Base-by-base conservation (phyloP, 805 yeast genomes). In the Candida berthetii region DNA sequence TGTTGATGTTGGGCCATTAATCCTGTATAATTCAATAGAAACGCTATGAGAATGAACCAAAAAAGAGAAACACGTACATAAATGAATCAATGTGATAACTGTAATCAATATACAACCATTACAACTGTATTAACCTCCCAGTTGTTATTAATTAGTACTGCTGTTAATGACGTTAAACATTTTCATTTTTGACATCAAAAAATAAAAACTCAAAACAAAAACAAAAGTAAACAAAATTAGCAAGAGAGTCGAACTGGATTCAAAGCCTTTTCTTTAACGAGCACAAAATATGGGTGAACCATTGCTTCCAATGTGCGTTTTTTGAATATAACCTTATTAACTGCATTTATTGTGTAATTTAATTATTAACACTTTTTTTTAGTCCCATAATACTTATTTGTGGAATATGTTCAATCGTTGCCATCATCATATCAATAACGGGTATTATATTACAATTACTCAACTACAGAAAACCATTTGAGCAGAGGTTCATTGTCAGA, bases 381-480 rank as follows among this genome's bases (percentile, higher is more conserved):
- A 44, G 47, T 7, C 29, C 22, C 24, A 27, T 45, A 3, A 31
- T 45, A 3, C 13, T 24, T 14, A 19, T 42, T 25, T 45, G 43
- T 38, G 48, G 48, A 9, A 5, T 46, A 5, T 17, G 37, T 4
- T 36, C 41, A 31, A 24, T 56, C 7, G 37, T 55, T 10, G 56
- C 82, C 3, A 45, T 71, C 13, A 13, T 59, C 11, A 66, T 74
- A 6, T 71, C 85, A 3, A 18, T 57, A 1, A 44, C 60, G 14
- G 71, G 80, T 3, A 78, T 83, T 1, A 55, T 53, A 22, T 50
- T 67, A 43, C 95, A 85, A 35, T 61, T 80, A 17, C 56, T 58
- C 35, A 89, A 90, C 63, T 93, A 93, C 62, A 65, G 98, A 36
- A 87, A 85, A 52, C 98, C 98, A 0, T 72, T 76, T 52, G 93